Evolutionary conservation across 345 rosid species (phyloP).

Genomic region (Anacardium occidentale): DNA sequence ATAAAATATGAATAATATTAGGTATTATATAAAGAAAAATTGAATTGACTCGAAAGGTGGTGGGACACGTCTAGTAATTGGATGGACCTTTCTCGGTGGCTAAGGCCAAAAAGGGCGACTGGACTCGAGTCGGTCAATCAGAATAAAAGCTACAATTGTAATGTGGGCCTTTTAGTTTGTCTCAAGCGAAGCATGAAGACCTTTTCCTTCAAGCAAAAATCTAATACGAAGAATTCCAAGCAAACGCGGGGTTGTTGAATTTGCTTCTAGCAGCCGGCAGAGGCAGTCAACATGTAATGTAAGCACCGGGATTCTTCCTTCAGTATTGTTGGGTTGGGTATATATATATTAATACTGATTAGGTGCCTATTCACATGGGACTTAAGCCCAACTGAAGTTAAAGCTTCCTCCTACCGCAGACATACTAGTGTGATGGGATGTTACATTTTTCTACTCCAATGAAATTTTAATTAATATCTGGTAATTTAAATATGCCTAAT

Average conservation of each 20-base stretch:
- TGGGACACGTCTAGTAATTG: constrained; percentile 31
- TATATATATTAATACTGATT: too few species aligned
- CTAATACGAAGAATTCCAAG: constrained; percentile 12
- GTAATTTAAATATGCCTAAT: not conserved
- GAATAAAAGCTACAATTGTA: not conserved
- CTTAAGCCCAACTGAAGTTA: too few species aligned
- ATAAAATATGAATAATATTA: not conserved
- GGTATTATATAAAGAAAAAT: not conserved
- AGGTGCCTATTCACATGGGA: too few species aligned
- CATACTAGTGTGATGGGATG: too few species aligned
- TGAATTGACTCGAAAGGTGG: not conserved
- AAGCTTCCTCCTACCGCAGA: too few species aligned
- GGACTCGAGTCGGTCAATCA: constrained; percentile 45
- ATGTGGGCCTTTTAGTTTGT: not conserved
- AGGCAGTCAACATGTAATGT: too few species aligned
- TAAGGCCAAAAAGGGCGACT: constrained; percentile 11
- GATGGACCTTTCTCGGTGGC: constrained; percentile 32
- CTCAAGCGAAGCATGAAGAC: constrained; percentile 7
- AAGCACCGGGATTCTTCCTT: too few species aligned
- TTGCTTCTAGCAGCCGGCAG: too few species aligned
- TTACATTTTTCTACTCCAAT: too few species aligned
- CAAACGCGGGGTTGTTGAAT: constrained; percentile 18
- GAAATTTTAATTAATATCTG: too few species aligned
- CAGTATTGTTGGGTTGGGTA: too few species aligned
- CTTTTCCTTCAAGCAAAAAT: constrained; percentile 29